phyloP scores from a whole-genome alignment of 306 rosid species.

The Casuarina cunninghamiana region DNA sequence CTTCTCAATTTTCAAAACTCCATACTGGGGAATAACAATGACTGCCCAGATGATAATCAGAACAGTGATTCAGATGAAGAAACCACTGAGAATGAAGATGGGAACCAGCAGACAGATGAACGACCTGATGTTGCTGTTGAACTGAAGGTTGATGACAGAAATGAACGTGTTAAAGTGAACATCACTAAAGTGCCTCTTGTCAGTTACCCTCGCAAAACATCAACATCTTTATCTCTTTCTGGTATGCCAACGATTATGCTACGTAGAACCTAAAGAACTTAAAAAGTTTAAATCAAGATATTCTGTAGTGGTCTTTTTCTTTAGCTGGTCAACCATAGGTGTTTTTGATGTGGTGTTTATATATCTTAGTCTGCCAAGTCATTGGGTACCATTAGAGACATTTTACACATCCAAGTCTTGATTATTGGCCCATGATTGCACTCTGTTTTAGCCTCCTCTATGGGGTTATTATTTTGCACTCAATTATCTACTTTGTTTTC shows the following conservation, averaged over 20 bases:
- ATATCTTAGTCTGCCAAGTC: constrained; percentile 21
- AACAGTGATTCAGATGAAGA: constrained; percentile 52
- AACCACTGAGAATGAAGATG: constrained; percentile 42
- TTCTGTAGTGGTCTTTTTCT: constrained; percentile 19
- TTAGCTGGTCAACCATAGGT: constrained; percentile 17
- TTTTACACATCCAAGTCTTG: constrained; percentile 17
- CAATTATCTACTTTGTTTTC: constrained; percentile 9
- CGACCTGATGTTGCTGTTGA: constrained; percentile 59
- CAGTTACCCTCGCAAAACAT: constrained; percentile 65
- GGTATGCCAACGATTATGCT: constrained; percentile 50
- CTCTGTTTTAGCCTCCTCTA: background rate
- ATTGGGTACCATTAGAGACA: background rate
- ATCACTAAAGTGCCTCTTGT: constrained; percentile 55
- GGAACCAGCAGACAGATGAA: constrained; percentile 42
- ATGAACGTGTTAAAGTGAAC: constrained; percentile 55
- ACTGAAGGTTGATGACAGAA: constrained; percentile 44
- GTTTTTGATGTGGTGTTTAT: background rate
- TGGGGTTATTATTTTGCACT: background rate
- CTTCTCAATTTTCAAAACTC: constrained; percentile 69
- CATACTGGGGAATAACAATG: constrained; percentile 51
- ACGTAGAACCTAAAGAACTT: constrained; percentile 13
- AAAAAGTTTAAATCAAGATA: constrained; percentile 14
- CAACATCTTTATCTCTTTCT: constrained; percentile 42
- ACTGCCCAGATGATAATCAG: constrained; percentile 38
- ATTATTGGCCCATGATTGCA: constrained; percentile 3